Base-by-base conservation (phyloP, 148 eudicot genomes). In the Camellia sinensis region DNA sequence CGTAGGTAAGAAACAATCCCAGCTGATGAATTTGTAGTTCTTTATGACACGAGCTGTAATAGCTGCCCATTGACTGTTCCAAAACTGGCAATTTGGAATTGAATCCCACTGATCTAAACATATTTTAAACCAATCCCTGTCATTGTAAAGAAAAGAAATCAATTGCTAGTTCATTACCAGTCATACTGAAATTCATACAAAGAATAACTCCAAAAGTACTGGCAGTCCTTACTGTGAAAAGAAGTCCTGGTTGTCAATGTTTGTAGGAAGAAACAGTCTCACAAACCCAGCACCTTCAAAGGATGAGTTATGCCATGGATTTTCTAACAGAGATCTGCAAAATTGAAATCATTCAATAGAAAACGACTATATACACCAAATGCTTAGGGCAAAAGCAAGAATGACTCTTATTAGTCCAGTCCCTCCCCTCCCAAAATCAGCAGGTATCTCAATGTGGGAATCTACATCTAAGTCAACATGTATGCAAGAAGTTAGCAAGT, bases 61-160 rank as follows among this genome's bases (percentile, higher is more conserved):
- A 79, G 98, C 91, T 74, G 95, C 89, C 98, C 98, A 96, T 76
- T 96, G 99, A 80, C 97, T 91, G 83, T 96, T 94, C 99, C 99
- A 96, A 80, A 96, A 96, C 76, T 90, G 98, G 82, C 93, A 92
- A 88, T 91, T 90, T 72, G 98, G 98, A 80, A 94, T 85, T 62
- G 95, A 89, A 80, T 83, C 89, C 99, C 99, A 96, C 64, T 82
- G 87, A 67, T 84, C 85, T 67, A 94, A 81, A 80, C 91, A 90
- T 41, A 64, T 65, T 67, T 76, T 85, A 73, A 92, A 84, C 94
- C 97, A 88, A n/a, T 85, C 90, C 78, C 99, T 96, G 93, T 67
- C 85, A 83, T 22, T 73, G 77, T 52, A 52, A 74, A 40, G 64
- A 67, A 53, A 84, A 67, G 10, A 43, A 80, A 85, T 76, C 59